Evolutionary conservation across 257 asterid species (phyloP).

Genomic region (Echites panduratus): DNA sequence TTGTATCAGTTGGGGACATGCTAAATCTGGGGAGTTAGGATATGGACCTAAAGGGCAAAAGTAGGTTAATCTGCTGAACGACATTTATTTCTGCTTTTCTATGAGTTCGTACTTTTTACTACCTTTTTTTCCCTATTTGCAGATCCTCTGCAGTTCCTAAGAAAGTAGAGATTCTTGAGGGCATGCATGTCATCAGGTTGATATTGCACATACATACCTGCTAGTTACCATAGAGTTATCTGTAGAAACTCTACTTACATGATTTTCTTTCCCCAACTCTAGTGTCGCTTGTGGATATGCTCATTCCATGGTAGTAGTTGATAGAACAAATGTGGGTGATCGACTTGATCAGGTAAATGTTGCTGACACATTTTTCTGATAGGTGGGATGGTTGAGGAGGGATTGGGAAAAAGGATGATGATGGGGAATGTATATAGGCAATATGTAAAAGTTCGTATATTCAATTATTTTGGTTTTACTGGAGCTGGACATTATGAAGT

Average conservation of each 20-base stretch:
- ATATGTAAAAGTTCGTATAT: neutral
- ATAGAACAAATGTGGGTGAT: conserved; percentile 59
- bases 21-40: conserved; percentile 94
- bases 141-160: conserved; percentile 93
- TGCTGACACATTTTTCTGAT: neutral
- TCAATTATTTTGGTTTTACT: no score
- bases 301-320: conserved; percentile 76
- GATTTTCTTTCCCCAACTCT: conserved; percentile 15
- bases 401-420: neutral
- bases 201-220: conserved; percentile 11
- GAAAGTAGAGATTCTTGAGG: conserved; percentile 83
- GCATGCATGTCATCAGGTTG: conserved; percentile 86
- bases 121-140: conserved; percentile 16
- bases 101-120: neutral
- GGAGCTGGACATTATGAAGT: no score
- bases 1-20: conserved; percentile 98
- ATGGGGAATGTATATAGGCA: neutral
- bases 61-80: conserved; percentile 30
- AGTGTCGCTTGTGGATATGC: conserved; percentile 96
- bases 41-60: conserved; percentile 89
- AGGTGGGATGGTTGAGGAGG: neutral
- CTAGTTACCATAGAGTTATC: neutral
- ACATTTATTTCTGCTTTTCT: neutral
- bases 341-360: conserved; percentile 65
- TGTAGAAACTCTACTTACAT: neutral